Evolutionary conservation across 768 basidiomycete genomes (phyloP).

Genomic region (Boletus patriciae): DNA sequence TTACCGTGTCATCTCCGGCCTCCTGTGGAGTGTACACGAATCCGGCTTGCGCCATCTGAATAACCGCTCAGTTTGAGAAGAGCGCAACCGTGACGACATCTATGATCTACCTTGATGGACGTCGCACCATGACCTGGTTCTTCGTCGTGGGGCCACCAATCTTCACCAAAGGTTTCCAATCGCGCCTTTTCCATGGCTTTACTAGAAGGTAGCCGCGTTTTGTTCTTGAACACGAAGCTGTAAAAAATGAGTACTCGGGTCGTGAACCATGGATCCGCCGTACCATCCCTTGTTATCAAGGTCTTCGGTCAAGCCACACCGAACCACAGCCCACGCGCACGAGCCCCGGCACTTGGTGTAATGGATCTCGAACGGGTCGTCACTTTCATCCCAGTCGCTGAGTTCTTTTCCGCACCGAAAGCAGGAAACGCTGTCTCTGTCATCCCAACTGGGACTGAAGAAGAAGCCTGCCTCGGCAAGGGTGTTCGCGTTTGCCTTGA

Average conservation of each 20-base stretch:
- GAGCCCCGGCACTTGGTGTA: conserved; percentile 58
- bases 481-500: conserved; percentile 66
- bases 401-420: conserved; percentile 82
- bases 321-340: conserved; percentile 83
- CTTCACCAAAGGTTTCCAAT: conserved; percentile 60
- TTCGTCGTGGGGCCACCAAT: conserved; percentile 80
- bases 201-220: conserved; percentile 61
- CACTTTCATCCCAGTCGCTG: conserved; percentile 79
- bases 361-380: conserved; percentile 88
- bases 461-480: conserved; percentile 92
- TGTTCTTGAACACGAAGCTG: conserved; percentile 62
- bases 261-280: conserved; percentile 17
- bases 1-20: conserved; percentile 72
- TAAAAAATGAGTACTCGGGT: background rate
- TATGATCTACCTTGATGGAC: conserved; percentile 57
- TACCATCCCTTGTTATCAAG: conserved; percentile 58
- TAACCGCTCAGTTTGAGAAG: conserved; percentile 1
- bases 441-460: conserved; percentile 66
- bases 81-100: background rate
- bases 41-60: conserved; percentile 81
- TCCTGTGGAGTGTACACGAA: conserved; percentile 77
- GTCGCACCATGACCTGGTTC: conserved; percentile 63
- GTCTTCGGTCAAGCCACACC: conserved; percentile 68
- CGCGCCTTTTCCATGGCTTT: conserved; percentile 74
- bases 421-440: conserved; percentile 77